Conservation (phyloP, 805 yeast species). For the Kazachstania kunashirensis region DNA sequence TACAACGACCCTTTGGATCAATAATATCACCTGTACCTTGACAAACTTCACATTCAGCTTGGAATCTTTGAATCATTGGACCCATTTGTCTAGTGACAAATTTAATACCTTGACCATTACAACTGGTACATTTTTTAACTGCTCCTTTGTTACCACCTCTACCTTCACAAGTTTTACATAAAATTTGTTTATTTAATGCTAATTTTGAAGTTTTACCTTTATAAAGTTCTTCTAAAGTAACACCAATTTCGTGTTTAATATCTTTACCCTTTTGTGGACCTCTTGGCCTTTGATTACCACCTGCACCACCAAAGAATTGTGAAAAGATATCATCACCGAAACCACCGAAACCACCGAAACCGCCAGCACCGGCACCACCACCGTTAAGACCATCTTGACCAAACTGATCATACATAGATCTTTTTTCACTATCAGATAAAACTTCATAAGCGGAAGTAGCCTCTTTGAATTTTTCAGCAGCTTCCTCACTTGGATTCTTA, state of each 20-base stretch:
- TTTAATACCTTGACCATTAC: conserved; percentile 88
- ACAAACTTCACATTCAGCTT: conserved; percentile 87
- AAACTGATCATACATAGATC: conserved; percentile 77
- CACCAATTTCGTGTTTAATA: conserved; percentile 77
- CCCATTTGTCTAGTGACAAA: conserved; percentile 98
- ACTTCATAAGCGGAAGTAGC: conserved; percentile 81
- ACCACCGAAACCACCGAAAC: conserved; percentile 42
- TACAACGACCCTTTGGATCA: conserved; percentile 82
- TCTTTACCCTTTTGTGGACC: conserved; percentile 89
- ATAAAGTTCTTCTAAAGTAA: conserved; percentile 85
- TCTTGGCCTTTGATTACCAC: conserved; percentile 54
- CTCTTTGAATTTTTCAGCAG: conserved; percentile 92
- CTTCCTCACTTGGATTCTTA: conserved; percentile 70
- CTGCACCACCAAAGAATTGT: conserved; percentile 73
- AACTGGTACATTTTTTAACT: conserved; percentile 74
- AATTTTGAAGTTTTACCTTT: conserved; percentile 90
- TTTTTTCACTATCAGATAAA: conserved; percentile 78
- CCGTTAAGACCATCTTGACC: conserved; percentile 88
- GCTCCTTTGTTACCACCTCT: conserved; percentile 91
- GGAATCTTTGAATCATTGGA: conserved; percentile 97
- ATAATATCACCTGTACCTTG: conserved; percentile 85
- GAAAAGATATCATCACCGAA: conserved; percentile 36
- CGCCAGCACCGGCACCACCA: conserved; percentile 61
- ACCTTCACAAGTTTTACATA: conserved; percentile 86
- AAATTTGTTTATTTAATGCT: conserved; percentile 83